These are phyloP conservation scores for Cutaneotrichosporon sp. DNA, from an alignment of 1,284 basidiomycete species.

Conservation along the genomic window DNA sequence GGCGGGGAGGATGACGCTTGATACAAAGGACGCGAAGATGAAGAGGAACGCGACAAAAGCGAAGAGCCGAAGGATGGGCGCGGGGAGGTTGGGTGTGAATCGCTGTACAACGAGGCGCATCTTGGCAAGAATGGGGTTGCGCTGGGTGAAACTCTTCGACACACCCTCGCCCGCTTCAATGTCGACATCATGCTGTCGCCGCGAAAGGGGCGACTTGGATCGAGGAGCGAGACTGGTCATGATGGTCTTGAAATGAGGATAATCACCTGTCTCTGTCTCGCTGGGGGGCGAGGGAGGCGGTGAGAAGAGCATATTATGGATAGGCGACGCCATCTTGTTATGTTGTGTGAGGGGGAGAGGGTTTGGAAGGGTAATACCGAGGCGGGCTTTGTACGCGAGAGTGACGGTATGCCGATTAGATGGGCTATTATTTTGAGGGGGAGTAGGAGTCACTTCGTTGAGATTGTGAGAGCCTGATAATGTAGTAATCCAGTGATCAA, in stretches of 20 bases:
- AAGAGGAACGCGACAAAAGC: conserved; percentile 32
- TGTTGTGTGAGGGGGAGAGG: not conserved
- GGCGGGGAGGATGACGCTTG: conserved; percentile 17
- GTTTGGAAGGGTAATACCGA: not conserved
- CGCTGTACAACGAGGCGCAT: conserved; percentile 7
- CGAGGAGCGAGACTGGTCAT: not conserved
- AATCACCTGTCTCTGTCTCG: conserved; percentile 9
- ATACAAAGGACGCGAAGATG: conserved; percentile 30
- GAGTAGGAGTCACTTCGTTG: no score
- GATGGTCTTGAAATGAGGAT: not conserved
- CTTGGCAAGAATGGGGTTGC: not conserved
- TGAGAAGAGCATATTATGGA: conserved; percentile 50
- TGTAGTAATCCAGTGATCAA: no score
- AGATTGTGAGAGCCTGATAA: no score
- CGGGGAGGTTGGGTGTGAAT: conserved; percentile 28
- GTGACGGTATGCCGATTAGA: no score
- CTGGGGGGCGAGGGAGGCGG: conserved; percentile 45
- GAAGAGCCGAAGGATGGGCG: conserved; percentile 40
- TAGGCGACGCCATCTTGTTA: conserved; percentile 44
- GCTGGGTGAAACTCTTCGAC: conserved; percentile 2
- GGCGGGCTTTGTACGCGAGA: no score
- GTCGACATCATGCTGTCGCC: not conserved
- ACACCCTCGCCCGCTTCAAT: not conserved
- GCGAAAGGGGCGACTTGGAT: conserved; percentile 19
- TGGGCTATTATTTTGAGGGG: no score